A percentile compares a stretch with the other conserved stretches of the same genome.
Evolutionary conservation across 768 basidiomycete genomes (phyloP).

Genomic region (Leccinum disarticulatum): DNA sequence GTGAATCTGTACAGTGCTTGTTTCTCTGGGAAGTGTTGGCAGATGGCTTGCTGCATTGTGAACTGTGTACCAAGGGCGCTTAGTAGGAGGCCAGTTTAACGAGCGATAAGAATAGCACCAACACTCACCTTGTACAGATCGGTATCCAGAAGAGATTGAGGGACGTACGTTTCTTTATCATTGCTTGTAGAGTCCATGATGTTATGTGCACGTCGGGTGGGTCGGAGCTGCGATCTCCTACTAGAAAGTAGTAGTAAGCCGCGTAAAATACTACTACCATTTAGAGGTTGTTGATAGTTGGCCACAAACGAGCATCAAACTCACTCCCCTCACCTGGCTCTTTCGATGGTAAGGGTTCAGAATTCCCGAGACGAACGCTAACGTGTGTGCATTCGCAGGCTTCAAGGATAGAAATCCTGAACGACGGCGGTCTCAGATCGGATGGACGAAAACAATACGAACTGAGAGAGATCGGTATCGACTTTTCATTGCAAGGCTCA

Average conservation of each 20-base stretch:
- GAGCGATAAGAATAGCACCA: neutral
- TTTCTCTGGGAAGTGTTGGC: slow-evolving; percentile 71
- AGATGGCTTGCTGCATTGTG: slow-evolving; percentile 94
- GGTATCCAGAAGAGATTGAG: slow-evolving; percentile 77
- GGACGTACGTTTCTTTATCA: slow-evolving; percentile 15
- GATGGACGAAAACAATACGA: slow-evolving; percentile 94
- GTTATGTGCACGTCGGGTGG: neutral
- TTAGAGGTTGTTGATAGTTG: no score
- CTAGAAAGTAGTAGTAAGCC: no score
- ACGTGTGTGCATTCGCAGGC: slow-evolving; percentile 30
- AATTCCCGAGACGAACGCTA: neutral
- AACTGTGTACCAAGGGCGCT: slow-evolving; percentile 45
- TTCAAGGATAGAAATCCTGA: slow-evolving; percentile 70
- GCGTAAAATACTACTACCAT: no score
- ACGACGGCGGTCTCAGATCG: slow-evolving; percentile 84
- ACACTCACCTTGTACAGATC: slow-evolving; percentile 85
- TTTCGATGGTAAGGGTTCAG: slow-evolving; percentile 6
- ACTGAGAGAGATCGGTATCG: slow-evolving; percentile 77
- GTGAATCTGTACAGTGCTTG: slow-evolving; percentile 78
- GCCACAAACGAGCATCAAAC: no score
- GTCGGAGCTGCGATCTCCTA: neutral
- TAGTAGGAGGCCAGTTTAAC: neutral
- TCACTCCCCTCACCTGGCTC: no score
- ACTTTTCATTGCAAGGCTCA: slow-evolving; percentile 67
- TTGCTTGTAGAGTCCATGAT: slow-evolving; percentile 3